Percentiles rank a stretch among this genome's conserved stretches.
phyloP scores from a whole-genome alignment of 1,284 basidiomycete genomes.

The Inonotus obliquus region DNA sequence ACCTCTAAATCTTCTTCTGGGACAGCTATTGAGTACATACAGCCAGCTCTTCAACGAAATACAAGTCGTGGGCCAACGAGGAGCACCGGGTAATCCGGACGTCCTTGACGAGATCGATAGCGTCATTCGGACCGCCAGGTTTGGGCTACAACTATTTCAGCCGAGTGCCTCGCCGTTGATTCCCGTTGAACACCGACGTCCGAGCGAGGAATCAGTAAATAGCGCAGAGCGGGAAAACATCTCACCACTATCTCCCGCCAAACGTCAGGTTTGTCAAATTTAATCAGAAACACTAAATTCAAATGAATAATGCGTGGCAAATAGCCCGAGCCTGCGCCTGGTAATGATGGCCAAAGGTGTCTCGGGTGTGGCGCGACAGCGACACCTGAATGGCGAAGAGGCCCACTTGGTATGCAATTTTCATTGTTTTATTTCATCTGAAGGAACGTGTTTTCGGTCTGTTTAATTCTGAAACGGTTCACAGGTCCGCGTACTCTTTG shows the following conservation, averaged over 20 bases:
- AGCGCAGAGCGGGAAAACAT: conserved; percentile 13
- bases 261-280: conserved; percentile 38
- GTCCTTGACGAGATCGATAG: conserved; percentile 39
- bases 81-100: conserved; percentile 26
- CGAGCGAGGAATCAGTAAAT: conserved; percentile 18
- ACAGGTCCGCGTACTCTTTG: conserved; percentile 68
- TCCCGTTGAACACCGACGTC: conserved; percentile 10
- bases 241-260: conserved; percentile 9
- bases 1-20: background rate
- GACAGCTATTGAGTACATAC: conserved; percentile 45
- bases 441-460: conserved; percentile 18
- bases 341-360: conserved; percentile 61
- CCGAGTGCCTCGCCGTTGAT: conserved; percentile 29
- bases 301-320: conserved; percentile 15
- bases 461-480: conserved; percentile 13
- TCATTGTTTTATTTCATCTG: background rate
- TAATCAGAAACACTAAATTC: conserved; percentile 15
- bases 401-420: conserved; percentile 60
- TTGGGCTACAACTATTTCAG: conserved; percentile 49
- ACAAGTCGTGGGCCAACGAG: conserved; percentile 29
- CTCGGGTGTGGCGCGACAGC: conserved; percentile 77
- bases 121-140: conserved; percentile 45
- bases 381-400: conserved; percentile 78
- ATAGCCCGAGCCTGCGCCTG: conserved; percentile 37
- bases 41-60: conserved; percentile 38